phyloP scores from a whole-genome alignment of 2,329 filamentous ascomycete genomes.

The Akanthomyces lecanii region DNA sequence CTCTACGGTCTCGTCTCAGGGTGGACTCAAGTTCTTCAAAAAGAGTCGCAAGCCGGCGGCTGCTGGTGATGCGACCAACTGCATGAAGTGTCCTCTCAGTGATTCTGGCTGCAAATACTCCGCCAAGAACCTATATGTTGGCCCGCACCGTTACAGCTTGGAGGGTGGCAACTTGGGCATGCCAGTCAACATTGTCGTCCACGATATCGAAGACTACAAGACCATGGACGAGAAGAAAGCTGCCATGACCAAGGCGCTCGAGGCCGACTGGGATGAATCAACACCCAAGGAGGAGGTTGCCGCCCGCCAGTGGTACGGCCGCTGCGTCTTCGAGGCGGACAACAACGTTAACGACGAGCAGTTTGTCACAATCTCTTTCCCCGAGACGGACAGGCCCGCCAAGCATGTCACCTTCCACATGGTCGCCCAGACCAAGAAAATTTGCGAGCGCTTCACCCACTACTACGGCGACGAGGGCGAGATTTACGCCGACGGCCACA shows the following conservation, averaged over 20 bases:
- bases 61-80: constrained; percentile 80
- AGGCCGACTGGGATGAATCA: constrained; percentile 49
- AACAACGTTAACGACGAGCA: constrained; percentile 96
- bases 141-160: constrained; percentile 56
- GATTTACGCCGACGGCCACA: constrained; percentile 75
- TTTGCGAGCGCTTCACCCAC: constrained; percentile 79
- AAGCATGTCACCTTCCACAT: constrained; percentile 93
- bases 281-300: constrained; percentile 46
- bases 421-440: constrained; percentile 82
- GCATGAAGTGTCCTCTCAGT: constrained; percentile 64
- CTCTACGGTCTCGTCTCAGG: constrained; percentile 68
- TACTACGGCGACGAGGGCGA: constrained; percentile 87
- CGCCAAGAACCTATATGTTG: constrained; percentile 76
- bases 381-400: constrained; percentile 60
- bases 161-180: constrained; percentile 65
- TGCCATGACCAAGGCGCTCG: constrained; percentile 40
- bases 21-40: constrained; percentile 74
- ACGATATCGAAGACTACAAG: constrained; percentile 80
- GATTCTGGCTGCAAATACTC: constrained; percentile 79
- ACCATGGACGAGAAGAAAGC: constrained; percentile 36
- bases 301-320: constrained; percentile 72
- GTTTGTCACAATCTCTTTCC: constrained; percentile 82
- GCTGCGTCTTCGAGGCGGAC: constrained; percentile 91
- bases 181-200: constrained; percentile 86
- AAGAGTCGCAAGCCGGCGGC: constrained; percentile 67